Conservation (phyloP, 768 basidiomycete species). For the Kwoniella newhampshirensis region DNA sequence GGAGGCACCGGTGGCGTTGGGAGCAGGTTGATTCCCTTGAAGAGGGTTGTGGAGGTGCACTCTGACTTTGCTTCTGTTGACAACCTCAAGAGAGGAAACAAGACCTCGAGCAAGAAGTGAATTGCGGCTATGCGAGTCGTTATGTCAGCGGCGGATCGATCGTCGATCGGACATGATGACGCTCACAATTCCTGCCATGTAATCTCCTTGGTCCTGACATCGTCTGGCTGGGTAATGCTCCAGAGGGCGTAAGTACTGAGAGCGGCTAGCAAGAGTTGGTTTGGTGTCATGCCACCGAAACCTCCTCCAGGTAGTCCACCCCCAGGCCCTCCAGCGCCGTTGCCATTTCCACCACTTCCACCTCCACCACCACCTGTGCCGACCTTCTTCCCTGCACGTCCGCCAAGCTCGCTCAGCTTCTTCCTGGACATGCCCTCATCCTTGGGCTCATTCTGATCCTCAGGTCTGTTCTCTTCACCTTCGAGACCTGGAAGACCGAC, state of each 20-base stretch:
- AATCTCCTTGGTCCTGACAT: constrained; percentile 69
- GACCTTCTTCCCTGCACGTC: constrained; percentile 38
- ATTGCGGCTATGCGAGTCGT: constrained; percentile 60
- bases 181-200: constrained; percentile 94
- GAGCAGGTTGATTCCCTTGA: constrained; percentile 8
- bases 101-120: constrained; percentile 95
- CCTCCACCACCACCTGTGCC: constrained; percentile 45
- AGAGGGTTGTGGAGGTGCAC: constrained; percentile 82
- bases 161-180: background rate
- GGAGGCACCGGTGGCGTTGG: constrained; percentile 24
- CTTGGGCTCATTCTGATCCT: constrained; percentile 25
- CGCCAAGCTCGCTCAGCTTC: constrained; percentile 37
- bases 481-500: constrained; percentile 31
- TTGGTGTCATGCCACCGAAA: constrained; percentile 44
- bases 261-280: constrained; percentile 46
- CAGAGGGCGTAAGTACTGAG: constrained; percentile 48
- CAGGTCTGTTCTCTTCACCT: constrained; percentile 12
- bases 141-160: background rate
- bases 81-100: constrained; percentile 87
- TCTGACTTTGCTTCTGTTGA: constrained; percentile 86
- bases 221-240: constrained; percentile 41
- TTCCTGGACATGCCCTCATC: constrained; percentile 27
- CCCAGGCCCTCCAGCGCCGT: constrained; percentile 36
- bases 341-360: constrained; percentile 35
- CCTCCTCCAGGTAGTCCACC: constrained; percentile 20